Conservation (phyloP, 441 rosid species). For the Dalechampia spathulata region DNA sequence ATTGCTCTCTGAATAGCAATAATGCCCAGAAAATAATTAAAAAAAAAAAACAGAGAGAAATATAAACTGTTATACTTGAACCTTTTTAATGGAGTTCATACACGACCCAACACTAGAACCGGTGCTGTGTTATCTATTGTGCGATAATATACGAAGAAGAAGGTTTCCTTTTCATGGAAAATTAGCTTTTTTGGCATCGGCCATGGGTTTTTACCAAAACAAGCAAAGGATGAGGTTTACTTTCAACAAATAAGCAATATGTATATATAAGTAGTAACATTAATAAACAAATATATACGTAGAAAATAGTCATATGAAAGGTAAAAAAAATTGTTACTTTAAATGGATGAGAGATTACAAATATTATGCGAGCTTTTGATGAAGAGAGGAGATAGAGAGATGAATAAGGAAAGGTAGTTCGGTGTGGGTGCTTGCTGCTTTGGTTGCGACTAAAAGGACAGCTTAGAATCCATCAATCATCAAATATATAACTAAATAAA, state of each 20-base stretch:
- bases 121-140: no score
- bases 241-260: background rate
- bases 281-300: background rate
- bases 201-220: slow-evolving; percentile 26
- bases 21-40: no score
- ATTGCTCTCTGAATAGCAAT: no score
- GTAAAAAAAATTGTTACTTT: slow-evolving; percentile 14
- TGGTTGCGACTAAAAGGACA: slow-evolving; percentile 13
- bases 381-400: slow-evolving; percentile 6
- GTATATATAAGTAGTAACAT: background rate
- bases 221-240: slow-evolving; percentile 26
- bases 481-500: background rate
- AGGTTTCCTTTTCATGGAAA: slow-evolving; percentile 4
- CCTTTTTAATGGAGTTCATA: no score
- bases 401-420: slow-evolving; percentile 27
- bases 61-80: no score
- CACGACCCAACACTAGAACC: no score
- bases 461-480: slow-evolving; percentile 16
- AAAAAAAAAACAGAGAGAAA: no score
- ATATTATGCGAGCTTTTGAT: no score
- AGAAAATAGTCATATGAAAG: background rate
- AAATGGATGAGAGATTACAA: slow-evolving; percentile 4
- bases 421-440: slow-evolving; percentile 11
- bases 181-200: slow-evolving; percentile 7
- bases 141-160: no score